phyloP scores from a whole-genome alignment of 2,329 filamentous ascomycete genomes.

The Albifimbria verrucaria region DNA sequence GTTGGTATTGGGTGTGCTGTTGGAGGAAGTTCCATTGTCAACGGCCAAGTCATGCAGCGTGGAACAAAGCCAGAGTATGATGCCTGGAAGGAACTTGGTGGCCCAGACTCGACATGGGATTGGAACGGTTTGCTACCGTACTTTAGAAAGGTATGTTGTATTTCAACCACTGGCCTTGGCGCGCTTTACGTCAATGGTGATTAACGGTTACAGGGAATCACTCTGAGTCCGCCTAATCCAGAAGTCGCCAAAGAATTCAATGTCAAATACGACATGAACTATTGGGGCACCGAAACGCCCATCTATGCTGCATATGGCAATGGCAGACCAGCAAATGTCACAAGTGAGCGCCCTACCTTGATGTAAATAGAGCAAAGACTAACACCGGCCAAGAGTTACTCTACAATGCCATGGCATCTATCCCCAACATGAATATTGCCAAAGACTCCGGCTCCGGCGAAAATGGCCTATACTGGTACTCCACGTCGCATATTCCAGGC shows the following conservation, averaged over 20 bases:
- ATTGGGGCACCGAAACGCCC: slow-evolving; percentile 16
- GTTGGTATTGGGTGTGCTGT: slow-evolving; percentile 29
- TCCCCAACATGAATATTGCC: slow-evolving; percentile 20
- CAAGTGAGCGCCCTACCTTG: slow-evolving; percentile 9
- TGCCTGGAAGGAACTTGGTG: slow-evolving; percentile 41
- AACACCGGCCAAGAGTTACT: slow-evolving; percentile 8
- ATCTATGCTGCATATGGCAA: slow-evolving; percentile 13
- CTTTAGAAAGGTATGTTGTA: slow-evolving; percentile 35
- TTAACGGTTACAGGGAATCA: slow-evolving; percentile 11
- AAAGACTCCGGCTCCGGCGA: slow-evolving; percentile 20
- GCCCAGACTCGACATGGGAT: slow-evolving; percentile 33
- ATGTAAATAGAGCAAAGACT: background rate
- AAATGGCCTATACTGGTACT: slow-evolving; percentile 22
- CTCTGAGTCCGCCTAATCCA: slow-evolving; percentile 12
- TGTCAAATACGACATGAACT: slow-evolving; percentile 15
- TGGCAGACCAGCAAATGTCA: slow-evolving; percentile 7
- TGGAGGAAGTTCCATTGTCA: slow-evolving; percentile 37
- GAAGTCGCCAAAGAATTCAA: slow-evolving; percentile 13
- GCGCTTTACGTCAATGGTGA: too few relatives aligned
- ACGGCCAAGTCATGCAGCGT: slow-evolving; percentile 34
- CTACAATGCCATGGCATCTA: slow-evolving; percentile 20
- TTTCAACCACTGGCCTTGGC: too few relatives aligned
- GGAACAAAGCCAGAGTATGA: slow-evolving; percentile 37
- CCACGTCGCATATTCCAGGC: slow-evolving; percentile 17
- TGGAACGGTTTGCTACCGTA: slow-evolving; percentile 37